These are phyloP conservation scores for Ceratonia siliqua DNA, from an alignment of 306 rosid genomes.

Conservation along the genomic window DNA sequence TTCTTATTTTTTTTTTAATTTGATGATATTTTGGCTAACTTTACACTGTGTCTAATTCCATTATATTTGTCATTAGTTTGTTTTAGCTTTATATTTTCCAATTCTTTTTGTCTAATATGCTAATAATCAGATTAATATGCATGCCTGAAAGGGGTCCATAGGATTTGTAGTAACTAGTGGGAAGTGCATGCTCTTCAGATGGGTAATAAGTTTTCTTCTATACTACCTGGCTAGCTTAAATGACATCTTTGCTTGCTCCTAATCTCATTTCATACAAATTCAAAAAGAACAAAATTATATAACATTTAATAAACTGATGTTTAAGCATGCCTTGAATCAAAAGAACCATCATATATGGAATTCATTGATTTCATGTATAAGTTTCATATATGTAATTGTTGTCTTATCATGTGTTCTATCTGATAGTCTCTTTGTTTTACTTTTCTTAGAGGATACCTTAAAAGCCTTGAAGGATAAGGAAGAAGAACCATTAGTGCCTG, in stretches of 20 bases:
- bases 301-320: not conserved
- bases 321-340: constrained; percentile 21
- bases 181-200: constrained; percentile 70
- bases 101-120: constrained; percentile 1
- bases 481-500: constrained; percentile 66
- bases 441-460: constrained; percentile 67
- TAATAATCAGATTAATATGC: constrained; percentile 12
- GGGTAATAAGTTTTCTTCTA: constrained; percentile 71
- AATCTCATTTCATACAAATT: not conserved
- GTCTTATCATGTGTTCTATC: constrained; percentile 26
- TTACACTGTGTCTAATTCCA: not conserved
- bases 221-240: constrained; percentile 9
- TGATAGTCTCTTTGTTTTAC: constrained; percentile 29
- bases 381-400: not conserved
- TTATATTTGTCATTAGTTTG: not conserved
- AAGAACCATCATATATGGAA: constrained; percentile 1
- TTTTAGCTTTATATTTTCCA: not conserved
- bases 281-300: not conserved
- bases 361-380: not conserved
- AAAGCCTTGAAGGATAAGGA: constrained; percentile 71
- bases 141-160: constrained; percentile 84
- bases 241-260: not conserved
- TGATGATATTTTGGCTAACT: not conserved
- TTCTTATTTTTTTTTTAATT: not conserved
- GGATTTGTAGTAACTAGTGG: constrained; percentile 91